These are phyloP conservation scores for Pseudogymnoascus sp. DNA, from an alignment of 2,329 filamentous ascomycete species.

Conservation along the genomic window DNA sequence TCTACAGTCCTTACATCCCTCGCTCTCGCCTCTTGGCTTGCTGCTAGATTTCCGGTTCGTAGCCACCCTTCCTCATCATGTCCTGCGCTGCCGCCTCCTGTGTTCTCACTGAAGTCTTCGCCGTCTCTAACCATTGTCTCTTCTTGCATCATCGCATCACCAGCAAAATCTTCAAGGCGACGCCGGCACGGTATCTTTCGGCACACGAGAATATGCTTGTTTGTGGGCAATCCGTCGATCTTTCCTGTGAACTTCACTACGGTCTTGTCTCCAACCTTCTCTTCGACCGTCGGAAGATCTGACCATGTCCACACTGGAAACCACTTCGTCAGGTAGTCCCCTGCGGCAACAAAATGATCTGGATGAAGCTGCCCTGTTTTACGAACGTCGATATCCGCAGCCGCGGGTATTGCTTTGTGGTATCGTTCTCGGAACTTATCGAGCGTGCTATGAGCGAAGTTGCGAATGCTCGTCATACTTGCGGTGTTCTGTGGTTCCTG, in stretches of 20 bases:
- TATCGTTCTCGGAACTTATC: not conserved
- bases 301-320: slow-evolving; percentile 96
- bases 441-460: too few species aligned
- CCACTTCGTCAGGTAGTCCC: slow-evolving; percentile 97
- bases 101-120: slow-evolving; percentile 67
- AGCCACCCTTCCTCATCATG: slow-evolving; percentile 85
- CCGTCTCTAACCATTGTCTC: slow-evolving; percentile 83
- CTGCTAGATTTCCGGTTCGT: slow-evolving; percentile 72
- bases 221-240: slow-evolving; percentile 26
- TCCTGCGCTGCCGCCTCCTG: too few species aligned
- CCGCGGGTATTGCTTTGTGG: too few species aligned
- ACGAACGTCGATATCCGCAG: not conserved
- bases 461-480: too few species aligned
- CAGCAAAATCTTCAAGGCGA: slow-evolving; percentile 86
- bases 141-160: slow-evolving; percentile 54
- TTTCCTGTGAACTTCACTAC: not conserved
- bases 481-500: too few species aligned
- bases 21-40: slow-evolving; percentile 67
- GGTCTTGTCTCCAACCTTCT: not conserved
- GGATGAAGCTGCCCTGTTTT: slow-evolving; percentile 87
- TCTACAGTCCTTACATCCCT: slow-evolving; percentile 82
- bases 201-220: slow-evolving; percentile 94
- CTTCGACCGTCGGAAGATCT: not conserved
- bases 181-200: slow-evolving; percentile 94
- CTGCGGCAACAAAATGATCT: slow-evolving; percentile 90